These are phyloP conservation scores for Passiflora organensis DNA, from an alignment of 345 rosid genomes.

Conservation along the genomic window DNA sequence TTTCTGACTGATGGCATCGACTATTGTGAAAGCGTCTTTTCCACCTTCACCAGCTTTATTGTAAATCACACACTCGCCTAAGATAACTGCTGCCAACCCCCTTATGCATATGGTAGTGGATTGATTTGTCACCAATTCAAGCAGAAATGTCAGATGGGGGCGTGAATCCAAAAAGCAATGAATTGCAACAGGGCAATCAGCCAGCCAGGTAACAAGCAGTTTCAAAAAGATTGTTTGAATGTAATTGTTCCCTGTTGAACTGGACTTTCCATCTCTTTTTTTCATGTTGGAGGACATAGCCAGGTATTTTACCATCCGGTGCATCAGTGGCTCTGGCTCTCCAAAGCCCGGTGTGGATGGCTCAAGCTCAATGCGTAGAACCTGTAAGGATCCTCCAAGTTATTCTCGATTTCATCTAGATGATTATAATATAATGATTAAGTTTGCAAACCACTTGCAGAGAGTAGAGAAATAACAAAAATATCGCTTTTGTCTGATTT, in stretches of 20 bases:
- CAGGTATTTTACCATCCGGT: constrained; percentile 80
- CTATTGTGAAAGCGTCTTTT: constrained; percentile 68
- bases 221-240: constrained; percentile 78
- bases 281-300: constrained; percentile 78
- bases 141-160: constrained; percentile 73
- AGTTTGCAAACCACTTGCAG: too few species aligned
- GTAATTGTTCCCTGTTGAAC: constrained; percentile 35
- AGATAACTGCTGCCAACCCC: constrained; percentile 78
- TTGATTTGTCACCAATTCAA: constrained; percentile 69
- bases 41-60: constrained; percentile 69
- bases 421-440: too few species aligned
- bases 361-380: constrained; percentile 67
- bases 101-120: constrained; percentile 58
- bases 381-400: too few species aligned
- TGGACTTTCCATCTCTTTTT: constrained; percentile 64
- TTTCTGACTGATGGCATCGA: constrained; percentile 86
- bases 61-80: constrained; percentile 80
- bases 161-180: constrained; percentile 83
- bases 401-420: too few species aligned
- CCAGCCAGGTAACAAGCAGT: constrained; percentile 86
- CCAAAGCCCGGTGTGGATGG: constrained; percentile 70
- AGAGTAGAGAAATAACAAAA: neutral
- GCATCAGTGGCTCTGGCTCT: constrained; percentile 77
- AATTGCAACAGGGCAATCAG: constrained; percentile 75
- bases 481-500: too few species aligned